Percentiles rank a stretch among this genome's conserved stretches.
Conservation (phyloP, 176 grass and related monocot genomes). For the Luzula sylvatica region DNA sequence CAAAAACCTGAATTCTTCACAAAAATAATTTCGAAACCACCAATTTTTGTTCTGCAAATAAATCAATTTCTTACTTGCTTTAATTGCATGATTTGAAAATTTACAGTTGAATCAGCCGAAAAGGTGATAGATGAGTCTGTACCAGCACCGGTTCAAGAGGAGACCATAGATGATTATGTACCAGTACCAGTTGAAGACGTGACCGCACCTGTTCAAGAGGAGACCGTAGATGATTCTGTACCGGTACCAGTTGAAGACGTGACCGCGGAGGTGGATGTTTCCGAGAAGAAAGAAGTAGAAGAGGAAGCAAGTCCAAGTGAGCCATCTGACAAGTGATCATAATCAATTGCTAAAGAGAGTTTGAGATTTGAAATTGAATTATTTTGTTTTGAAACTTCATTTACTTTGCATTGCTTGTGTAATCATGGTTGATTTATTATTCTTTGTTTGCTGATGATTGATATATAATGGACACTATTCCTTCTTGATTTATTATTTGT, state of each 20-base stretch:
- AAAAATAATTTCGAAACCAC: background rate
- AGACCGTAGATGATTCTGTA: background rate
- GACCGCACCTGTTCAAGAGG: background rate
- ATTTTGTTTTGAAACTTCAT: conserved; percentile 1
- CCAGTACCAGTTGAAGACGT: background rate
- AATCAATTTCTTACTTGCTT: background rate
- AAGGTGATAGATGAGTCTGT: background rate
- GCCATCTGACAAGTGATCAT: conserved; percentile 6
- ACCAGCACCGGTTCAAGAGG: too few species aligned
- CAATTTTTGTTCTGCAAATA: background rate
- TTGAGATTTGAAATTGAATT: background rate
- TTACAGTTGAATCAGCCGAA: background rate
- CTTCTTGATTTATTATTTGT: too few species aligned
- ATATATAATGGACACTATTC: too few species aligned
- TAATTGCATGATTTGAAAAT: background rate
- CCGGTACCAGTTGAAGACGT: background rate
- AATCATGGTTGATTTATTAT: too few species aligned
- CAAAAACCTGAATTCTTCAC: background rate
- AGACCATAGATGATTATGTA: background rate
- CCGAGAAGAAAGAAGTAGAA: conserved; percentile 12
- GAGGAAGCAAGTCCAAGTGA: background rate
- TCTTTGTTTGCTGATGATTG: too few species aligned
- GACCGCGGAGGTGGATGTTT: conserved; percentile 3
- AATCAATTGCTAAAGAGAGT: background rate
- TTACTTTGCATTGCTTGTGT: background rate